Evolutionary conservation across 306 rosid species (phyloP), one percentile per base, ranked within the genome.

Genomic region (Cucurbita moschata): DNA sequence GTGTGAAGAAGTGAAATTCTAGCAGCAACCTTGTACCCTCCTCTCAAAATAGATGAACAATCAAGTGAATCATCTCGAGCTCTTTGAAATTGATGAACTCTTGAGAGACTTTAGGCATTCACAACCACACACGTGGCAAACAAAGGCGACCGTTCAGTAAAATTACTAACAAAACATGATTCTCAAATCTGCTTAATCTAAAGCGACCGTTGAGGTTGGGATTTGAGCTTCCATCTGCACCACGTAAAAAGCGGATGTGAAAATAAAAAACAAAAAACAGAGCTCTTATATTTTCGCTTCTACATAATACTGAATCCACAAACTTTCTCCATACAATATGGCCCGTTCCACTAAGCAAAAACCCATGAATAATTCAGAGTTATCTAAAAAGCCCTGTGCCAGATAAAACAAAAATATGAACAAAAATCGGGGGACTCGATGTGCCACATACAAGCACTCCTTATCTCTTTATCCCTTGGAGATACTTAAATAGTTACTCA

Each of bases 121-220:
- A 56, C 75, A 54, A 30, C 44, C 59, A 47, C 47, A 71, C 75
- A 71, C 75, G 75, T 71, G 75, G 75, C 75, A 71, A 71, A 54
- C 18, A 55, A 54, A 55, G 39, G 53, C 70, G 44, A 10, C 35
- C 10, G 8, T 57, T 51, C 47, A 47, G 54, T 6, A n/a, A 47
- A 67, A 11, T 21, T 67, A 46, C 15, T 67, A 67, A 67, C 55
- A 12, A 46, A 46, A 23, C 71, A 65, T 65, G 73, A 67, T 46
- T 19, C 56, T 67, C 73, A 46, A 67, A 12, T 69, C 74, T 69
- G 23, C 63, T 72, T 39, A 72, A 72, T 54, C 38, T 71, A 50
- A 50, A 50, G 75, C 61, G 75, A 71, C 61, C 61, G 61, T 52
- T 71, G 75, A 46, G 73, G 73, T 68, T 21, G 23, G 47, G 75